Evolutionary conservation across 2,329 filamentous ascomycete species (phyloP), one percentile per base, ranked within the genome.

Genomic region (Sporothrix protearum): DNA sequence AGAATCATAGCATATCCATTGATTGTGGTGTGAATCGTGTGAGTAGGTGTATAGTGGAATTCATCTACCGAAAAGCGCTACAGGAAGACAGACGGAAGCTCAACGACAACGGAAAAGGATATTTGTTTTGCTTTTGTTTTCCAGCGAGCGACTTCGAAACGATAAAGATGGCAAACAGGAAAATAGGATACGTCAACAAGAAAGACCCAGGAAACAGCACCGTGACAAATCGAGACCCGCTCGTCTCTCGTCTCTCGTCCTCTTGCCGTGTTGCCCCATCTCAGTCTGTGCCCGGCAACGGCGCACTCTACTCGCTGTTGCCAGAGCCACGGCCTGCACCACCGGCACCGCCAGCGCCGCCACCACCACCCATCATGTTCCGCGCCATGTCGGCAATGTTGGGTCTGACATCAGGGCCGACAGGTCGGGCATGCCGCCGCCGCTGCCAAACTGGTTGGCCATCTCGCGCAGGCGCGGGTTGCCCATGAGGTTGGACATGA

Each of bases 401-500:
- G 64, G 96, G 80, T 99, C 96, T 75, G 89, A 91, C 96, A 99
- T 97, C 81, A 99, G 83, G 75, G 86, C 86, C 71, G 87, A 86
- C 78, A 98, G 84, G 81, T 98, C 93, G 8, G 96, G 96, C 91
- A 97, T 94, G 47, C 70, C 70, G 36, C 74, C 74, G 57, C 92
- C 91, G 70, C 85, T 84, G 73, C 87, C 88, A 79, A 97, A 94
- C 76, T 87, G 88, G 78, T 91, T 89, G 61, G 93, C 94, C 93
- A 97, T 95, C 79, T 96, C 89, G 71, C 92, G 87, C 74, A 98
- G 83, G 73, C 90, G 88, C 2, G 96, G 96, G 85, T 99, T 98
- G 85, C 85, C 93, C 94, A 99, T 97, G 72, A 99, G 82, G 80
- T 94, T 96, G 79, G 85, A 87, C 89, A 98, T 91, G 85, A 94